Base-by-base conservation (phyloP, 352 stramenopile genomes). In the Salisapilia sapeloensis region DNA sequence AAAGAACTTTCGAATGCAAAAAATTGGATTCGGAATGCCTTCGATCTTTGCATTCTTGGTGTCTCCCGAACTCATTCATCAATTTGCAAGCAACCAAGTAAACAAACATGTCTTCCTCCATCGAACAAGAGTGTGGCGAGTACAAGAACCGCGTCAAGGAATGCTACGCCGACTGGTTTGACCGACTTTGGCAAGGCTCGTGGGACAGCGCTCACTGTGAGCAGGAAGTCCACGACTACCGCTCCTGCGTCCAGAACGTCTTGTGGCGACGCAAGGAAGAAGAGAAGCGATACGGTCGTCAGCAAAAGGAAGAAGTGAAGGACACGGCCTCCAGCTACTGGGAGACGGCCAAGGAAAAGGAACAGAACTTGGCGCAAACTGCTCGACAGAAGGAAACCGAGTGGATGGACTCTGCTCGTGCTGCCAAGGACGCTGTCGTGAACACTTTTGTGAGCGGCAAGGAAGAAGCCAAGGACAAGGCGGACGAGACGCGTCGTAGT, bases 141-240 rank as follows among this genome's bases (percentile, higher is more conserved):
- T 58, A 60, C 40, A 86, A 86, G 50, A 61, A 80, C 37, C 66
- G 66, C 29, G 71, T 82, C 21, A 79, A 81, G 45, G 58, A 55
- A 32, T 86, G 71, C 55, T 86, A 86, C 48, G 64, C 56, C 24
- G 66, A 75, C 47, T 86, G 71, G 71, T 86, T 86, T 51, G 61
- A 82, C 40, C 52, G 56, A 19, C 56, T 86, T 25, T 80, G 69
- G 64, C 51, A 52, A 16, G 71, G 71, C 24, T 62, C 56, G 7
- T 74, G 75, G 35, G 64, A 82, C 23, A 43, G 48, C 16, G 42
- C 59, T n/a, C 40, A 55, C 20, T 86, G 71, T 52, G 71, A 86
- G 6, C 55, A 69, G 30, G 64, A 86, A 38, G 70, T 63, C 14
- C 43, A 82, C 15, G 60, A 77, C 23, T 87, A 60, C 40, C 69